Base-by-base conservation (phyloP, 352 stramenopile species). In the Phytophthora crassamura region DNA sequence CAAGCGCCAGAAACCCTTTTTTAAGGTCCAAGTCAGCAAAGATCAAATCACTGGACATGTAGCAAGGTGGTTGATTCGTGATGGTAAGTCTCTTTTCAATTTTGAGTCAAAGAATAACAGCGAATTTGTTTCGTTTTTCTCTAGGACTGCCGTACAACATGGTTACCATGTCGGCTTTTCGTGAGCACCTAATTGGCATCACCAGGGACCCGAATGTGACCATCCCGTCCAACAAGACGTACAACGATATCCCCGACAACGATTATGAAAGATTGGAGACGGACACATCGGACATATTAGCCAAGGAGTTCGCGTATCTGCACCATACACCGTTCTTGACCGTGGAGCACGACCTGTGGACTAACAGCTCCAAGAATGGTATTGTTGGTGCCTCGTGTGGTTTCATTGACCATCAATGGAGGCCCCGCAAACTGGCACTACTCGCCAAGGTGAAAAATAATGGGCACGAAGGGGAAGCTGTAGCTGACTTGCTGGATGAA, bases 301-400 rank as follows among this genome's bases (percentile, higher is more conserved):
- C 10, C 12, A 30, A 41, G 15, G 39, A 50, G 25, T 50, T 59
- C 18, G 12, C 18, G 16, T 38, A 59, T 12, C 32, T 55, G 33
- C 12, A 41, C 28, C 43, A 30, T 8, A 46, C 35, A 2, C 15
- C 39, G 1, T 63, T 63, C n/a, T 25, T 63, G 43, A 55, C 38
- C 9, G 30, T 55, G 33, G 40, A 49, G 10, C 34, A 63, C n/a
- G 55, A 56, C 22, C 8, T 63, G 3, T 55, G 42, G 20, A 49
- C 55, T 4, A 55, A 63, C 25, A 55, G 8, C 3, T 28, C 34
- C 0, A 63, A 55, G 35, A 63, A 40, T 16, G 22, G 35, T 14
- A 63, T 63, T 35, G 43, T 55, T n/a, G 55, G 43, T 6, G 43
- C 38, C 10, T 63, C 55, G 3, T 4, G 30, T 10, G 15, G 12